Evolutionary conservation across 2,329 filamentous ascomycete species (phyloP).

Genomic region (Alternaria ethzedia): DNA sequence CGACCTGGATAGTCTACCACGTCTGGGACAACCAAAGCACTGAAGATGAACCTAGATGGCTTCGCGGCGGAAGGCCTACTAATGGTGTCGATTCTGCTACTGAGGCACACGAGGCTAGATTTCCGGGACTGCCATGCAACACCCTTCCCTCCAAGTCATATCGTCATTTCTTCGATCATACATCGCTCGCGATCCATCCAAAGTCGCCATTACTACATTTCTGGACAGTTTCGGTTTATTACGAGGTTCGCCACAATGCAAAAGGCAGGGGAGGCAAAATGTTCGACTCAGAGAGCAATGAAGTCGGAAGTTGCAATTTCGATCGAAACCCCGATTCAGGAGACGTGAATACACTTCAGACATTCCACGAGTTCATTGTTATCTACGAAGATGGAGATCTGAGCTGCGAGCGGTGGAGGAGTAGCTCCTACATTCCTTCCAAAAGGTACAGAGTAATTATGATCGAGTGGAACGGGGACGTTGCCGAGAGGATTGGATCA

Average conservation of each 20-base stretch:
- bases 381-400: background rate
- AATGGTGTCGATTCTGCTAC: background rate
- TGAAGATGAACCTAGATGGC: background rate
- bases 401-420: background rate
- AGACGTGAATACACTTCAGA: fast-evolving
- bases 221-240: background rate
- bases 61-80: background rate
- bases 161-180: too few species aligned
- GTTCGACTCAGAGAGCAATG: fast-evolving
- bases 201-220: background rate
- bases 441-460: background rate
- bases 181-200: too few species aligned
- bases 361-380: background rate
- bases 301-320: background rate
- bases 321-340: too few species aligned
- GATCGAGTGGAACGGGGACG: background rate
- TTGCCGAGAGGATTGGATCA: background rate
- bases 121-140: background rate
- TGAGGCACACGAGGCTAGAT: background rate
- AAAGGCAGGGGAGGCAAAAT: background rate
- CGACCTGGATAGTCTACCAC: background rate
- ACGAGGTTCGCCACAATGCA: background rate
- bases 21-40: background rate
- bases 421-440: background rate
- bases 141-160: too few species aligned